Evolutionary conservation across 2,329 filamentous ascomycete genomes (phyloP).

Genomic region (Colletotrichum kahawae): DNA sequence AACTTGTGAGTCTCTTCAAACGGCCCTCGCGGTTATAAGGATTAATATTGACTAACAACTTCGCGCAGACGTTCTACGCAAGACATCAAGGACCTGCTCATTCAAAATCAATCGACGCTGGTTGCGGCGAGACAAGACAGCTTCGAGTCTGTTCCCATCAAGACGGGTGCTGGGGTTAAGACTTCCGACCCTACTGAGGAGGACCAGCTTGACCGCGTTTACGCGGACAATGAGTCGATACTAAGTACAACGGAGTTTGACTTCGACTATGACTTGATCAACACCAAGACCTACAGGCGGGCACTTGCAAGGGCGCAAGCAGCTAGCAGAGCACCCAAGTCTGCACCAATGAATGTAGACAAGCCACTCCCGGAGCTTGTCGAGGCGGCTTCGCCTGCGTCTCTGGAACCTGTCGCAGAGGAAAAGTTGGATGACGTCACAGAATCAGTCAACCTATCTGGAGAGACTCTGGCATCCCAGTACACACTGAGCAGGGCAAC

Average conservation of each 20-base stretch:
- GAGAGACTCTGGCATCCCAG: not conserved
- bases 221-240: constrained; percentile 9
- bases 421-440: not conserved
- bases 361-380: not conserved
- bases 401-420: not conserved
- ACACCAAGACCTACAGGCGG: constrained; percentile 7
- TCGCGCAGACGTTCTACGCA: constrained; percentile 4
- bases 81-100: constrained; percentile 8
- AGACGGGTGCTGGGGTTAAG: not conserved
- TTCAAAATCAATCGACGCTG: not conserved
- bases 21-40: too few relatives aligned
- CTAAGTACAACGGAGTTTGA: constrained; percentile 18
- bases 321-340: not conserved
- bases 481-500: not conserved
- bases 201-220: not conserved
- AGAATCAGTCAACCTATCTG: not conserved
- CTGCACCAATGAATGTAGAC: not conserved
- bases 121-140: constrained; percentile 5
- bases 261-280: constrained; percentile 16
- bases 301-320: not conserved
- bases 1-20: not conserved
- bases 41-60: not conserved
- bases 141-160: not conserved
- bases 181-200: not conserved
- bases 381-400: not conserved